A percentile compares a stretch with the other conserved stretches of the same genome.
Evolutionary conservation across 1,284 basidiomycete genomes (phyloP).

Genomic region (Abortiporus biennis): DNA sequence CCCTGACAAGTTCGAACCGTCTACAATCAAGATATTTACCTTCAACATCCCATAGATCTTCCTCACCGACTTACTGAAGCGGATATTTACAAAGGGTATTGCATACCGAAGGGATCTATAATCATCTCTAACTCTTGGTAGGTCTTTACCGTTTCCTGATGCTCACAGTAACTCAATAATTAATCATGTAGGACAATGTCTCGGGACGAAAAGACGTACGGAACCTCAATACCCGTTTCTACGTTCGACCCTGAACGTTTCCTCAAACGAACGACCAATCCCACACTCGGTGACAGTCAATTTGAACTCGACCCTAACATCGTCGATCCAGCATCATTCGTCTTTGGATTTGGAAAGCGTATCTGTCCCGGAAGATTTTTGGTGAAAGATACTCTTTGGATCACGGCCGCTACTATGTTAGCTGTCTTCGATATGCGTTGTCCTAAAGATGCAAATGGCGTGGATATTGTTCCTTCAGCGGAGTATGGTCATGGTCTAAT

Average conservation of each 20-base stretch:
- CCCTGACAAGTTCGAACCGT: background rate
- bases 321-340: constrained; percentile 2
- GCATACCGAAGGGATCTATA: constrained; percentile 13
- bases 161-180: background rate
- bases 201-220: constrained; percentile 26
- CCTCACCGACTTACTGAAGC: constrained; percentile 10
- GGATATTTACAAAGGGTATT: constrained; percentile 15
- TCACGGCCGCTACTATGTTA: constrained; percentile 12
- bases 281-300: too few relatives aligned
- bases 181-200: constrained; percentile 23
- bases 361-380: constrained; percentile 12
- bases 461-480: background rate
- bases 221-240: constrained; percentile 26
- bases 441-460: constrained; percentile 9
- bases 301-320: constrained; percentile 4
- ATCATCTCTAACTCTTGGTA: constrained; percentile 12
- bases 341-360: constrained; percentile 11
- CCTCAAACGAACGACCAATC: constrained; percentile 21
- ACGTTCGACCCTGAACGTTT: constrained; percentile 31
- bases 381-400: constrained; percentile 12
- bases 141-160: background rate
- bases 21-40: background rate
- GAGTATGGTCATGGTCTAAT: too few relatives aligned
- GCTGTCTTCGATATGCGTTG: constrained; percentile 13
- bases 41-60: constrained; percentile 1